Percentiles rank a stretch among this genome's conserved stretches.
Conservation (phyloP, 805 yeast species). For the Scheffersomyces stipitis region DNA sequence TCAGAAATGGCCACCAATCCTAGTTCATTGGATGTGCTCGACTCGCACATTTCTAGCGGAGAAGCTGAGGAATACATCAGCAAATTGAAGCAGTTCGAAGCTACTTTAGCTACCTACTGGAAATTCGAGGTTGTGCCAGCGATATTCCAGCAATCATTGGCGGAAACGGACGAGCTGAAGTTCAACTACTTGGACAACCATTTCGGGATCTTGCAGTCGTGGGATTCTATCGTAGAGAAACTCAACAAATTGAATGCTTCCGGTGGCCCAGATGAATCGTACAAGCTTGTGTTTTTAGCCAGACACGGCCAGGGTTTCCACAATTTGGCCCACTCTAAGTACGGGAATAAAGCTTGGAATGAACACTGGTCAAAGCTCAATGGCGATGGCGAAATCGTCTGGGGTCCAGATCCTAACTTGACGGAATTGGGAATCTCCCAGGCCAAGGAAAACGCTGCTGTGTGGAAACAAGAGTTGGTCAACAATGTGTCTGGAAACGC, state of each 20-base stretch:
- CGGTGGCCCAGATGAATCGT: conserved; percentile 26
- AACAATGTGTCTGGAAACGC: conserved; percentile 16
- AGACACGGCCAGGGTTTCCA: conserved; percentile 59
- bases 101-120: conserved; percentile 23
- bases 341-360: conserved; percentile 49
- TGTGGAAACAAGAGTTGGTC: conserved; percentile 37
- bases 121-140: conserved; percentile 41
- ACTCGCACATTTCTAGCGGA: conserved; percentile 23
- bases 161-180: conserved; percentile 38
- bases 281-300: conserved; percentile 48
- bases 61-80: conserved; percentile 17
- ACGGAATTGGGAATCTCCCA: conserved; percentile 46
- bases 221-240: conserved; percentile 17
- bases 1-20: conserved; percentile 17
- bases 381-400: conserved; percentile 47
- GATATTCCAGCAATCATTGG: conserved; percentile 44
- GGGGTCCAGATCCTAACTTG: conserved; percentile 55
- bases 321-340: conserved; percentile 45
- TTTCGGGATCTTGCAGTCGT: conserved; percentile 40
- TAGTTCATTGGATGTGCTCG: conserved; percentile 26
- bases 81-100: conserved; percentile 9
- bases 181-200: conserved; percentile 44
- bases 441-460: conserved; percentile 43
- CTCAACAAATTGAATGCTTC: conserved; percentile 35
- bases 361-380: conserved; percentile 42